phyloP scores from a whole-genome alignment of 805 yeast species.

The Saturnispora quitensis region DNA sequence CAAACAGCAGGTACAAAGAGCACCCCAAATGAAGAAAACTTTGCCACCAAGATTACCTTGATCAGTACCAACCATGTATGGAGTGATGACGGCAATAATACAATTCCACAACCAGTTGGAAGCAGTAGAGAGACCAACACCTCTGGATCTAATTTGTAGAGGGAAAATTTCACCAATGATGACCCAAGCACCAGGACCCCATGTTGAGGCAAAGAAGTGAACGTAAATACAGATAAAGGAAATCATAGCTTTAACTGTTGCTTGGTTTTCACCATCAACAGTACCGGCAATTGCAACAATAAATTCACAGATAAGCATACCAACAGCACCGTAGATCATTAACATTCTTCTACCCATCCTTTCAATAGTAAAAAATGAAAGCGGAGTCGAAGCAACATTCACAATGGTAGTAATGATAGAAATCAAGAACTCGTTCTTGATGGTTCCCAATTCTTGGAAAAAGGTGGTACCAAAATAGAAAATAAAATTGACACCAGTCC shows the following conservation, averaged over 20 bases:
- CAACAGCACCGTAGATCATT: constrained; percentile 39
- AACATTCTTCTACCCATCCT: constrained; percentile 48
- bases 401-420: constrained; percentile 46
- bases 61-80: constrained; percentile 60
- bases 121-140: constrained; percentile 61
- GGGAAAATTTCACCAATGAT: constrained; percentile 56
- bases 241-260: constrained; percentile 28
- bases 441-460: constrained; percentile 44
- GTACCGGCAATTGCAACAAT: constrained; percentile 41
- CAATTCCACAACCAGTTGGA: constrained; percentile 77
- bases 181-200: constrained; percentile 82
- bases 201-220: constrained; percentile 69
- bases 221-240: constrained; percentile 51
- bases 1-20: constrained; percentile 32
- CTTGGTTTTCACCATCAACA: constrained; percentile 20
- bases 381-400: constrained; percentile 42
- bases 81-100: constrained; percentile 68
- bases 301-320: constrained; percentile 46
- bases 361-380: constrained; percentile 49
- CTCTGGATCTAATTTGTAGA: constrained; percentile 65
- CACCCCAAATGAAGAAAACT: constrained; percentile 71
- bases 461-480: constrained; percentile 68
- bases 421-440: constrained; percentile 40
- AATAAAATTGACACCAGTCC: constrained; percentile 69
- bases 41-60: constrained; percentile 51